phyloP scores from a whole-genome alignment of 2,329 filamentous ascomycete species.

The Hirsutella thompsonii region DNA sequence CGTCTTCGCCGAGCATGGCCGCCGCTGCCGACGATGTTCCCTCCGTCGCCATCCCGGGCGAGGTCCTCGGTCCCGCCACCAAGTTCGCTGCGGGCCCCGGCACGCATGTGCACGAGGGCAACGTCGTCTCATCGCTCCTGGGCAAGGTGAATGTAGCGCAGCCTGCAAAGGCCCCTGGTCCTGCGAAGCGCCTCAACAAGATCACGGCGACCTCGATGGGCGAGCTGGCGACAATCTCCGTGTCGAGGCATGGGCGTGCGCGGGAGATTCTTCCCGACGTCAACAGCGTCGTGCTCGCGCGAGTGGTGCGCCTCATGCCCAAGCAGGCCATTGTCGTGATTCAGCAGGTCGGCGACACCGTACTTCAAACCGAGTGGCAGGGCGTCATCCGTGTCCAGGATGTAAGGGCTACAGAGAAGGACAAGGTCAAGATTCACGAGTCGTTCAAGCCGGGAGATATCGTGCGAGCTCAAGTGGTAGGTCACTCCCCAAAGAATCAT shows the following conservation, averaged over 20 bases:
- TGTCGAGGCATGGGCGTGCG: conserved; percentile 35
- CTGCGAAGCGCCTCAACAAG: conserved; percentile 46
- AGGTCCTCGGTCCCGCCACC: conserved; percentile 55
- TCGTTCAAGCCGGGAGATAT: conserved; percentile 89
- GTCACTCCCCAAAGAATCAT: conserved; percentile 14
- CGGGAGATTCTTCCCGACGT: conserved; percentile 73
- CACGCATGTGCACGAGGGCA: conserved; percentile 65
- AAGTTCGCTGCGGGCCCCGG: conserved; percentile 66
- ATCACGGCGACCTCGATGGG: conserved; percentile 33
- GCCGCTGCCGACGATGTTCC: conserved; percentile 25
- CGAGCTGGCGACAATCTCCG: conserved; percentile 40
- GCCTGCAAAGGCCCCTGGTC: conserved; percentile 31
- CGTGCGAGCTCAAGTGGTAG: conserved; percentile 70
- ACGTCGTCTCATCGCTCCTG: conserved; percentile 71
- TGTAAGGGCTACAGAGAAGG: conserved; percentile 89
- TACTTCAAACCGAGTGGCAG: conserved; percentile 69
- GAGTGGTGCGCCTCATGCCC: conserved; percentile 73
- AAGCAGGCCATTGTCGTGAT: conserved; percentile 80
- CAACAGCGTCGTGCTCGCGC: conserved; percentile 66
- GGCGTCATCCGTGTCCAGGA: conserved; percentile 81
- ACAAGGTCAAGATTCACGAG: conserved; percentile 82
- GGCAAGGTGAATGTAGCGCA: conserved; percentile 51
- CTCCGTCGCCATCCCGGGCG: conserved; percentile 67
- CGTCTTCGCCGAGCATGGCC: neutral
- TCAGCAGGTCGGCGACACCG: conserved; percentile 62